Percentiles rank a stretch among this genome's conserved stretches.
Evolutionary conservation across 129 eudicot species (phyloP).

Genomic region (Smallanthus sonchifolius): DNA sequence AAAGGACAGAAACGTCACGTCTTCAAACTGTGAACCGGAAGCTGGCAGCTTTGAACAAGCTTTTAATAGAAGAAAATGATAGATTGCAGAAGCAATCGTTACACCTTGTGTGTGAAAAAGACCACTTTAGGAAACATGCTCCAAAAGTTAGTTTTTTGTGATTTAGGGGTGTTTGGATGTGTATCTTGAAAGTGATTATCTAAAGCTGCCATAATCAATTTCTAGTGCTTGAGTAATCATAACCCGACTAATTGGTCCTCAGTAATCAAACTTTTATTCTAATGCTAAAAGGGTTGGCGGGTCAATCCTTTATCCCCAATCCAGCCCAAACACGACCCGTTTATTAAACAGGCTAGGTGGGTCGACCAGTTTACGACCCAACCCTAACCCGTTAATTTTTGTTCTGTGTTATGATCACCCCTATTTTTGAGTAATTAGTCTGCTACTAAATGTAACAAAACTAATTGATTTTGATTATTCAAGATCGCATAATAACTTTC

Average conservation of each 20-base stretch:
- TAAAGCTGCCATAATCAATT: not conserved
- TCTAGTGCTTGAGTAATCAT: not conserved
- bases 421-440: not conserved
- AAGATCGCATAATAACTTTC: no score
- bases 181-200: not conserved
- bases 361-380: not conserved
- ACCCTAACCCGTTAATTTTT: not conserved
- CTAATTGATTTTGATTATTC: no score
- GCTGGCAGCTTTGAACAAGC: constrained; percentile 88
- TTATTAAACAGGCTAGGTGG: not conserved
- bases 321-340: not conserved
- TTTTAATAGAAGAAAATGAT: constrained; percentile 87
- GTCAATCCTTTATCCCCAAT: not conserved
- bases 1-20: constrained; percentile 87
- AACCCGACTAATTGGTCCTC: not conserved
- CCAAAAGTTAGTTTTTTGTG: constrained; percentile 48
- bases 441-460: not conserved
- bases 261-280: not conserved
- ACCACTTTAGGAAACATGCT: constrained; percentile 66
- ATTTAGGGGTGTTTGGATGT: not conserved
- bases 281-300: not conserved
- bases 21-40: constrained; percentile 84
- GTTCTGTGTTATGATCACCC: not conserved
- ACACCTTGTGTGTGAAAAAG: constrained; percentile 73
- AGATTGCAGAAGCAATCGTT: constrained; percentile 84